Evolutionary conservation across 768 basidiomycete species (phyloP).

Genomic region (Agaricus blazei): DNA sequence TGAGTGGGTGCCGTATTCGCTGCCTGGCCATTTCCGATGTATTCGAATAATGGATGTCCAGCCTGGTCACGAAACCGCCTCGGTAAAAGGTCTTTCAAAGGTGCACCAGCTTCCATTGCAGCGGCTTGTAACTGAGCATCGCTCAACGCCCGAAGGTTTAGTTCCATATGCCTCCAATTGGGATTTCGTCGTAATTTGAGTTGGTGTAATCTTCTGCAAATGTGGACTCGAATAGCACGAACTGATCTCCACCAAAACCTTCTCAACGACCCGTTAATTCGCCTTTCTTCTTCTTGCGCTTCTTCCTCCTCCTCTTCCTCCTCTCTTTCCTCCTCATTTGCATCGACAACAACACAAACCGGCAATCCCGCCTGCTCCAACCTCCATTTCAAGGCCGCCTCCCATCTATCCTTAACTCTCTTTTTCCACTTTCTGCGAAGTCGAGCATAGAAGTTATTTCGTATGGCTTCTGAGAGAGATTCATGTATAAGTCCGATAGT

Average conservation of each 20-base stretch:
- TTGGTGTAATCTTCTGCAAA: background rate
- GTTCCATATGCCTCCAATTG: constrained; percentile 42
- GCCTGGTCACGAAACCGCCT: constrained; percentile 22
- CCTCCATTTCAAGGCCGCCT: constrained; percentile 57
- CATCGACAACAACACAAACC: constrained; percentile 42
- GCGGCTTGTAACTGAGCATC: constrained; percentile 52
- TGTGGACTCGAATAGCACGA: background rate
- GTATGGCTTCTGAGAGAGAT: constrained; percentile 66
- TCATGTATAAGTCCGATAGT: constrained; percentile 64
- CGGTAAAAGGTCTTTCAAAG: constrained; percentile 48
- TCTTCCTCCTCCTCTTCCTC: background rate
- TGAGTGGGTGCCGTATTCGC: constrained; percentile 38
- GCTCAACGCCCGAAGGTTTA: constrained; percentile 61
- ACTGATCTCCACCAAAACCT: background rate
- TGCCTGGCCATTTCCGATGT: background rate
- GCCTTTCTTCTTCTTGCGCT: background rate
- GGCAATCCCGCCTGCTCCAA: constrained; percentile 45
- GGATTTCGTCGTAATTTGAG: constrained; percentile 15
- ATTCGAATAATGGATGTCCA: constrained; percentile 10
- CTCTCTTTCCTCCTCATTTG: background rate
- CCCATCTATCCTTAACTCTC: constrained; percentile 51
- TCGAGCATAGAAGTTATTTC: constrained; percentile 58
- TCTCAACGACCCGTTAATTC: background rate
- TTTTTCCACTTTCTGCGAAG: constrained; percentile 43
- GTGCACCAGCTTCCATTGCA: constrained; percentile 64